Base-by-base conservation (phyloP, 352 stramenopile species). In the Aphanomyces euteiches region DNA sequence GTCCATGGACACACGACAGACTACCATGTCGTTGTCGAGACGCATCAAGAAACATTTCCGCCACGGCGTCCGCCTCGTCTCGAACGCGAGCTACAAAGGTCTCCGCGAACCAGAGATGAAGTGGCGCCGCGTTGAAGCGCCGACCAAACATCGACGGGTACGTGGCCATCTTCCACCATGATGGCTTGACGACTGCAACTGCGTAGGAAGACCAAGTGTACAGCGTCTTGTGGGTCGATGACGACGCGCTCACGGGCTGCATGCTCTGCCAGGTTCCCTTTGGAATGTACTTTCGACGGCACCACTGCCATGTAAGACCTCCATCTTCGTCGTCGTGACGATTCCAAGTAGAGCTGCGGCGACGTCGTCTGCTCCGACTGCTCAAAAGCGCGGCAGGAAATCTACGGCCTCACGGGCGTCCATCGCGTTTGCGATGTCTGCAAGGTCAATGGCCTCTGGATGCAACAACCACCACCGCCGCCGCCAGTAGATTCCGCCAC, bases 371-470 rank as follows among this genome's bases (percentile, higher is more conserved):
- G 64, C 34, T 70, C 64, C 2, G 34, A 63, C 40, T 70, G 64
- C 40, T 47, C 64, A 1, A 60, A 70, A 43, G 39, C 64, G 8
- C 64, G 64, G 2, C 3, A 50, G 5, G 36, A 54, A 3, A 37
- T 70, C 17, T 61, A 60, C 45, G 64, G 64, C 17, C 39, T 61
- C 17, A n/a, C 41, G 7, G 19, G 34, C 38, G 6, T 13, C 13
- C 64, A 70, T 36, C 64, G 64, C 19, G 64, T 70, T 5, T 70
- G 64, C 40, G 64, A 70, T 43, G 64, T 36, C n/a, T 70, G 64
- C 64, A 10, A 61, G 8, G 6, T n/a, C 28, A 58, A 70, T 43
- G 64, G 64, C 40, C 34, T 58, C 7, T 70, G 64, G 64, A 41
- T 61, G 7, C 36, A 61, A n/a, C 64, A 47, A 6, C 17, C 7